Conservation (phyloP, 1,284 basidiomycete species). For the Anthracocystis panici-leucophaei region DNA sequence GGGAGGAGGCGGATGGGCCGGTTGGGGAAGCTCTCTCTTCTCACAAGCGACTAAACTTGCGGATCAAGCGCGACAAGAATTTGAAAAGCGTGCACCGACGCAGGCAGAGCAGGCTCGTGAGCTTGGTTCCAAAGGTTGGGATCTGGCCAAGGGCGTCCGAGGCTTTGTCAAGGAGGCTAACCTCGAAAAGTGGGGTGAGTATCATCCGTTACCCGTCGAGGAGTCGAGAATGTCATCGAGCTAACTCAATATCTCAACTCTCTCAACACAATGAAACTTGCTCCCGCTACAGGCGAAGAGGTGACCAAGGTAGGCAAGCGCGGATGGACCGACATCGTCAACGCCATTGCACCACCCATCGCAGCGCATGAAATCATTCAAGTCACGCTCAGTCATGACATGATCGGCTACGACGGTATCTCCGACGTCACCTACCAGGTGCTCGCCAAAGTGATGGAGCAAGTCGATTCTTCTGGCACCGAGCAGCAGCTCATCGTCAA, state of each 20-base stretch:
- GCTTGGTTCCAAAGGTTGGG: conserved; percentile 51
- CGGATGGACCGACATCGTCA: conserved; percentile 79
- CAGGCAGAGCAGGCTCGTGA: conserved; percentile 47
- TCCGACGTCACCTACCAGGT: conserved; percentile 87
- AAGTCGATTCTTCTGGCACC: conserved; percentile 52
- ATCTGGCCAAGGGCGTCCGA: conserved; percentile 59
- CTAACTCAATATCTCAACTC: conserved; percentile 6
- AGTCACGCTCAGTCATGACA: conserved; percentile 88
- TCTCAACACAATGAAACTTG: too few relatives aligned
- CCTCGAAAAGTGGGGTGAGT: conserved; percentile 53
- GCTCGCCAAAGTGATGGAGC: conserved; percentile 64
- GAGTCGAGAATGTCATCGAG: neutral
- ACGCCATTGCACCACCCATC: conserved; percentile 97
- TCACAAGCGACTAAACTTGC: conserved; percentile 63
- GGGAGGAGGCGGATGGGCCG: conserved; percentile 80
- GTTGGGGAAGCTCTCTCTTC: conserved; percentile 75
- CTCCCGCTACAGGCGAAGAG: conserved; percentile 39
- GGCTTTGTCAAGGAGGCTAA: conserved; percentile 61
- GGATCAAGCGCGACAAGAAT: conserved; percentile 65
- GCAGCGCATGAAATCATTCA: conserved; percentile 97
- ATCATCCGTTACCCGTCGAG: neutral
- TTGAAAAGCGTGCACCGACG: conserved; percentile 61
- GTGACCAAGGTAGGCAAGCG: conserved; percentile 58
- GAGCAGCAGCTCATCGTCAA: conserved; percentile 64
- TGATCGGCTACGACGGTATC: conserved; percentile 94